Conservation (phyloP, 768 basidiomycete species). For the Omphalotus guepiniiformis region DNA sequence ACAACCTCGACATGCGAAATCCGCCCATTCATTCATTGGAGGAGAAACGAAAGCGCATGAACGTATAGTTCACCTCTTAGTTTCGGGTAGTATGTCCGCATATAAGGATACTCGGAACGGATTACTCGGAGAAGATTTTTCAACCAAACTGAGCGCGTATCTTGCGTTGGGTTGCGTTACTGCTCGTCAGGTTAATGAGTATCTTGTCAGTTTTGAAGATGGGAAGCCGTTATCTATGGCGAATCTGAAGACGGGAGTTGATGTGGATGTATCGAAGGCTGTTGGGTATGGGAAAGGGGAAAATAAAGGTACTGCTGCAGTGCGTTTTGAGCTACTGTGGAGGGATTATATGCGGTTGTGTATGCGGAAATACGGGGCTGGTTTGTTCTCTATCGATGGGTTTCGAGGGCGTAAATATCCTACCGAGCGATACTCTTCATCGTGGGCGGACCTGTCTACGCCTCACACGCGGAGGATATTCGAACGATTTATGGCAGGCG, state of each 20-base stretch:
- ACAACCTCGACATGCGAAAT: background rate
- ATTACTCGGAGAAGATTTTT: conserved; percentile 32
- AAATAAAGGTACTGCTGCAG: conserved; percentile 32
- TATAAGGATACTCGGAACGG: conserved; percentile 18
- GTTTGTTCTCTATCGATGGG: conserved; percentile 32
- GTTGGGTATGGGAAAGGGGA: conserved; percentile 17
- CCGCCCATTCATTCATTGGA: conserved; percentile 8
- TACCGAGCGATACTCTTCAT: conserved; percentile 16
- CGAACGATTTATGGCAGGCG: conserved; percentile 27
- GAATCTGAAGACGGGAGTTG: background rate
- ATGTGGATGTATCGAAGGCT: background rate
- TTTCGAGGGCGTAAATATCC: conserved; percentile 18
- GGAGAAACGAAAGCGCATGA: conserved; percentile 9
- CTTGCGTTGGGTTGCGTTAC: conserved; percentile 28
- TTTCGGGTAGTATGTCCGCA: conserved; percentile 4
- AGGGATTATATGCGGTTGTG: conserved; percentile 36
- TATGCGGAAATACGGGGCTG: conserved; percentile 23
- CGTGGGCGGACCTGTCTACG: conserved; percentile 17
- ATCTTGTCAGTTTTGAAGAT: conserved; percentile 10
- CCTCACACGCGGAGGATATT: conserved; percentile 11
- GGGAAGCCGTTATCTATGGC: background rate
- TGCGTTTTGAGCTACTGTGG: conserved; percentile 34
- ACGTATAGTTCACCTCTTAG: conserved; percentile 10
- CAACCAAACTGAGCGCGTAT: conserved; percentile 36
- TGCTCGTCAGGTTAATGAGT: conserved; percentile 18